These are phyloP conservation scores for Panaeolus cyanescens DNA, from an alignment of 768 basidiomycete species.

Conservation along the genomic window DNA sequence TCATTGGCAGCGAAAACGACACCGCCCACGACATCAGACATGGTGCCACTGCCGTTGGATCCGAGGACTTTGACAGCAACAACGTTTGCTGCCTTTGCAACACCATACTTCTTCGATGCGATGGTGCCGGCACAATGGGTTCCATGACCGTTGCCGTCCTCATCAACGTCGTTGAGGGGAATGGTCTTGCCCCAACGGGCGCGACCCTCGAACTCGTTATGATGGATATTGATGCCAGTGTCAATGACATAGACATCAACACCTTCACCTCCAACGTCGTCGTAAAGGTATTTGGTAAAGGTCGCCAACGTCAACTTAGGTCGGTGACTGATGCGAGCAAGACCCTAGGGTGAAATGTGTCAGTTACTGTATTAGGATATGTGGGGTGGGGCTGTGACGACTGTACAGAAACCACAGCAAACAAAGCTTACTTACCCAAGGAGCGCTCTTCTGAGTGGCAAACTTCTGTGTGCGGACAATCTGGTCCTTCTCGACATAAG, in stretches of 20 bases:
- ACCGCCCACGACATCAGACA: constrained; percentile 92
- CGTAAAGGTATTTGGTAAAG: constrained; percentile 81
- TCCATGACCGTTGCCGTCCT: constrained; percentile 95
- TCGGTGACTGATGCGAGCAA: constrained; percentile 94
- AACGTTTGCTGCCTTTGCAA: constrained; percentile 91
- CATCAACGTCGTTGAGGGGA: constrained; percentile 79
- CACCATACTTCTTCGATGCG: constrained; percentile 90
- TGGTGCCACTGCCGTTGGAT: constrained; percentile 91
- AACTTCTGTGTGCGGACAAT: constrained; percentile 67
- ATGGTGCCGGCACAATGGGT: constrained; percentile 96
- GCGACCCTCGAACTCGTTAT: constrained; percentile 87
- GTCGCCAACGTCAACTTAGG: constrained; percentile 72
- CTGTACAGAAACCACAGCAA: background rate
- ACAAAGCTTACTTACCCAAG: constrained; percentile 66
- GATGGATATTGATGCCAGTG: constrained; percentile 86
- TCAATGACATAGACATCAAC: constrained; percentile 91
- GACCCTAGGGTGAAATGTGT: constrained; percentile 59
- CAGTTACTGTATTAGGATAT: constrained; percentile 1
- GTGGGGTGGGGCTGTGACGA: background rate
- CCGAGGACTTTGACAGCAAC: constrained; percentile 93
- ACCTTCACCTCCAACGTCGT: constrained; percentile 77
- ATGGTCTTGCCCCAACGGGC: constrained; percentile 94
- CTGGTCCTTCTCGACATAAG: constrained; percentile 92
- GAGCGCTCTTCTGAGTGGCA: constrained; percentile 70
- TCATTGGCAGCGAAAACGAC: constrained; percentile 74